Evolutionary conservation across 2,329 filamentous ascomycete genomes (phyloP), one percentile per base, ranked within the genome.

Genomic region (Dothideomycetidae sp.): DNA sequence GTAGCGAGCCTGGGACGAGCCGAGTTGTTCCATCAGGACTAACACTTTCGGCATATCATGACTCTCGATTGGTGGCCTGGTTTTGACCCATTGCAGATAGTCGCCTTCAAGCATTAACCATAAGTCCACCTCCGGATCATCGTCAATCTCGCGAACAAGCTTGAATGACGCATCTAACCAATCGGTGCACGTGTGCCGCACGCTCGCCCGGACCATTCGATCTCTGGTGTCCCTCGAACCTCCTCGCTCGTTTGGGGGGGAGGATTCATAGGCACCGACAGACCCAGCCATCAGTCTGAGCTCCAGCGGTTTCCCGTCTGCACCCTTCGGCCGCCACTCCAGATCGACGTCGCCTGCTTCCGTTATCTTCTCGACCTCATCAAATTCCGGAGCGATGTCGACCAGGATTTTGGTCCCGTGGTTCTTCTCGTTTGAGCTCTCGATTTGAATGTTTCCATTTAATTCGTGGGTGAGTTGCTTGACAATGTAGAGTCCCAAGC

Each of bases 401-500:
- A 37, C 28, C 2, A 31, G 10, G 10, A 50, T 44, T n/a, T 45
- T 46, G 5, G 49, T 48, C 7, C 51, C 52, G 26, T 47, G 41
- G 5, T 41, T 46, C 2, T 42, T 29, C 28, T 48, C n/a, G 3
- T 14, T 15, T 4, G 19, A 44, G 43, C 52, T 55, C 9, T 50
- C 39, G 2, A 55, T 42, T 1, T 46, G 16, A n/a, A 57, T 48
- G 3, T 39, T 42, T 3, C 47, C 54, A 4, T 40, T 42, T 7
- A 56, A 39, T 7, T 48, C 41, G 7, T 49, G 43, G 3, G 51
- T 49, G 5, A 58, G 44, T 9, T 50, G 44, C 17, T 51, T 50
- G 15, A 57, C 54, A 30, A 59, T 56, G 16, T 44, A 49, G 10
- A 59, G 45, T 5, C 56, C 56, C 5, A 59, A 46, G 1, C 56